A percentile compares a stretch with the other conserved stretches of the same genome.
These are phyloP conservation scores for Artomyces pyxidatus DNA, from an alignment of 768 basidiomycete genomes.

Conservation along the genomic window DNA sequence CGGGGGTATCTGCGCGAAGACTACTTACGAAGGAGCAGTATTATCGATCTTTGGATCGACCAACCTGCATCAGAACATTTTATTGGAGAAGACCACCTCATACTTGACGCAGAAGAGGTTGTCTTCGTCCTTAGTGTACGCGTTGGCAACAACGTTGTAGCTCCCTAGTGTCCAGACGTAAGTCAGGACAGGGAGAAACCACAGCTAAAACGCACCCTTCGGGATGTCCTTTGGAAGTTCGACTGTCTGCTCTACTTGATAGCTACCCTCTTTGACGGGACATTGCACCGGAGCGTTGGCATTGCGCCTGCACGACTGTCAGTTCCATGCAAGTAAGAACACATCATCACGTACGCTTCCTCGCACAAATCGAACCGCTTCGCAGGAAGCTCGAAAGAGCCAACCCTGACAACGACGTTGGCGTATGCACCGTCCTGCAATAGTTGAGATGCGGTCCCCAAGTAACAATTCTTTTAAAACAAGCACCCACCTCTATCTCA, in stretches of 20 bases:
- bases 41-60: no score
- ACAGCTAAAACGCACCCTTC: conserved; percentile 35
- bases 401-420: conserved; percentile 89
- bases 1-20: no score
- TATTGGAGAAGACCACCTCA: conserved; percentile 76
- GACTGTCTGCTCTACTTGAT: conserved; percentile 75
- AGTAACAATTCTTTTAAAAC: no score
- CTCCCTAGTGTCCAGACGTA: conserved; percentile 50
- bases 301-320: conserved; percentile 44
- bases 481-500: no score
- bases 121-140: conserved; percentile 64
- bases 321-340: neutral
- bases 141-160: conserved; percentile 63
- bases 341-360: conserved; percentile 73
- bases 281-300: conserved; percentile 76
- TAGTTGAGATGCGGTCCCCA: no score
- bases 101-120: conserved; percentile 77
- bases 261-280: conserved; percentile 65
- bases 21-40: no score
- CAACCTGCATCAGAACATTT: no score
- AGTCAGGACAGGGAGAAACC: neutral
- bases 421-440: conserved; percentile 92
- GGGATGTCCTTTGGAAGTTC: conserved; percentile 90
- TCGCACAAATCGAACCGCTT: conserved; percentile 89
- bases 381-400: conserved; percentile 74